phyloP scores from a whole-genome alignment of 2,329 filamentous ascomycete genomes.

The Bipolaris cookei region DNA sequence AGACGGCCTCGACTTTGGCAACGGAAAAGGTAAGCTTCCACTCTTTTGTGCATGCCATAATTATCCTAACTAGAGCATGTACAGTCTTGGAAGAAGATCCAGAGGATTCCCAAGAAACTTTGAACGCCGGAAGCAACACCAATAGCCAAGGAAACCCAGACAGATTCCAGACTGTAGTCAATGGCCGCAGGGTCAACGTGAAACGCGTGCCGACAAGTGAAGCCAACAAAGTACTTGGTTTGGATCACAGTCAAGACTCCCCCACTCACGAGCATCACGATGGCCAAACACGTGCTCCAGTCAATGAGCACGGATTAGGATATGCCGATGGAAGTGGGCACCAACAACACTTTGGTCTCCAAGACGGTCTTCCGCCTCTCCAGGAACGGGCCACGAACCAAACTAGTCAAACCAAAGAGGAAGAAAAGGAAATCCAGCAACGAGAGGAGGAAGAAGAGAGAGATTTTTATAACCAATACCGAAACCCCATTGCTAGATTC shows the following conservation, averaged over 20 bases:
- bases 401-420: conserved; percentile 42
- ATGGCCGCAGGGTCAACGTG: conserved; percentile 25
- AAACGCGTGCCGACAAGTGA: conserved; percentile 19
- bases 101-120: conserved; percentile 20
- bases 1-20: conserved; percentile 24
- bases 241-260: not conserved
- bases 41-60: not conserved
- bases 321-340: conserved; percentile 19
- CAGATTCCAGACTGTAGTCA: conserved; percentile 18
- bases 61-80: conserved; percentile 1
- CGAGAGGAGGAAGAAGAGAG: conserved; percentile 55
- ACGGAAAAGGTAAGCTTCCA: conserved; percentile 21
- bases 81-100: conserved; percentile 22
- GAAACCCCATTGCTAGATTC: conserved; percentile 60
- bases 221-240: conserved; percentile 14
- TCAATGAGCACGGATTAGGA: conserved; percentile 32
- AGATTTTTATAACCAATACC: conserved; percentile 56
- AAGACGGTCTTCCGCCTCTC: conserved; percentile 53
- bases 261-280: conserved; percentile 11
- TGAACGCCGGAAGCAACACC: not conserved
- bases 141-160: conserved; percentile 4
- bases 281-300: conserved; percentile 25
- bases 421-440: conserved; percentile 47
- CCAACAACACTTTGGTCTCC: conserved; percentile 49
- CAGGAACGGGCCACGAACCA: conserved; percentile 32